phyloP scores from a whole-genome alignment of 495 filamentous ascomycete species.

The Penicillium goetzii region DNA sequence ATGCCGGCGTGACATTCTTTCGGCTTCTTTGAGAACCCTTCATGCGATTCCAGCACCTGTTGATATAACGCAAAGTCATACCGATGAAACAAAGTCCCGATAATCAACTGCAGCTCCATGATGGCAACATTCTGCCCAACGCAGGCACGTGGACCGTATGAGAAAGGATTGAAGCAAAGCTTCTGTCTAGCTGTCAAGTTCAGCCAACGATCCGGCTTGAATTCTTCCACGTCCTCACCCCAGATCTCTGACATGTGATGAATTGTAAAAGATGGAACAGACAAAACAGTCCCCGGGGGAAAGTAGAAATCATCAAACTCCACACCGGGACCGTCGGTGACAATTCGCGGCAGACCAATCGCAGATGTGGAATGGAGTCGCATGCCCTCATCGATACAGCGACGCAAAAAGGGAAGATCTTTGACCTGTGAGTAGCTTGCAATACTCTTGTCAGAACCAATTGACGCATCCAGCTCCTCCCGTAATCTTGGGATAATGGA shows the following conservation, averaged over 20 bases:
- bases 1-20: slow-evolving; percentile 68
- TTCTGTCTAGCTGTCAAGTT: slow-evolving; percentile 61
- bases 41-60: slow-evolving; percentile 63
- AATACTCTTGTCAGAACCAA: slow-evolving; percentile 54
- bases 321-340: slow-evolving; percentile 58
- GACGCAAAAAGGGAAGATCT: slow-evolving; percentile 69
- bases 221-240: slow-evolving; percentile 69
- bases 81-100: slow-evolving; percentile 65
- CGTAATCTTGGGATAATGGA: slow-evolving; percentile 66
- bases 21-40: slow-evolving; percentile 84
- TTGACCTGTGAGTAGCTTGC: slow-evolving; percentile 64
- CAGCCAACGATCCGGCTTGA: slow-evolving; percentile 76
- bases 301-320: slow-evolving; percentile 58
- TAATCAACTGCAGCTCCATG: slow-evolving; percentile 81
- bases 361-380: slow-evolving; percentile 80
- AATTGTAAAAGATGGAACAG: slow-evolving; percentile 77
- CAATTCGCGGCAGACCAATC: slow-evolving; percentile 74
- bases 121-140: slow-evolving; percentile 80
- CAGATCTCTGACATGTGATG: slow-evolving; percentile 76
- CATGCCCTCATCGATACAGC: slow-evolving; percentile 77
- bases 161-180: slow-evolving; percentile 75
- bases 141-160: slow-evolving; percentile 71
- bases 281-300: slow-evolving; percentile 67
- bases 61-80: slow-evolving; percentile 71
- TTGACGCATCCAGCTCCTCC: slow-evolving; percentile 65